Evolutionary conservation across 106 monocot species (phyloP).

Genomic region (Acanthochlamys bracteata): DNA sequence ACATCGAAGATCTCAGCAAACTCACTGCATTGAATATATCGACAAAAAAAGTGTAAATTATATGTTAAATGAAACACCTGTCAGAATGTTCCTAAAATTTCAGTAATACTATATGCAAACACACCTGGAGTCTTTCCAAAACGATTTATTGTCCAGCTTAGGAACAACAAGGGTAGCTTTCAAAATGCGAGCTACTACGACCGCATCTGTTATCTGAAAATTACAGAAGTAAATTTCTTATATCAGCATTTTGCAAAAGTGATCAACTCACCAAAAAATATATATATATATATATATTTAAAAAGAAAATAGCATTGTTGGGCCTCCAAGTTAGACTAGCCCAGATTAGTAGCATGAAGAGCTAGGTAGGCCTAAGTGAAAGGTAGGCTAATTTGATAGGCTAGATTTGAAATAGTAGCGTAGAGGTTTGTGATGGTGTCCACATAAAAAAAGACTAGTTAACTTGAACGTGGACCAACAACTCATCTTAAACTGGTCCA

Average conservation of each 20-base stretch:
- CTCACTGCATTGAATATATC: conserved; percentile 26
- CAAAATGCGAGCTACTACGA: conserved; percentile 76
- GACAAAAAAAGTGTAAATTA: not conserved
- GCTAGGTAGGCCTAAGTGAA: no score
- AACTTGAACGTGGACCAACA: no score
- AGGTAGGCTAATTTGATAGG: no score
- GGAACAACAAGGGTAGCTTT: conserved; percentile 86
- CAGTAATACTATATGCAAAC: not conserved
- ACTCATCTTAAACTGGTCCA: no score
- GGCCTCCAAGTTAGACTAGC: no score
- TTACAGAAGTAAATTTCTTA: not conserved
- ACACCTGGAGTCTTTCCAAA: conserved; percentile 88
- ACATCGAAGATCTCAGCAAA: conserved; percentile 73
- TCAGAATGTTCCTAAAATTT: not conserved
- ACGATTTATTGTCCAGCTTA: conserved; percentile 70
- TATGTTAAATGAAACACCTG: not conserved
- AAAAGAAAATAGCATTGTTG: no score
- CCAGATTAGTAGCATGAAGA: no score
- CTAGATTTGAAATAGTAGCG: no score
- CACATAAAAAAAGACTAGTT: no score
- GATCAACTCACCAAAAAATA: no score
- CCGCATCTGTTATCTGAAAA: conserved; percentile 83
- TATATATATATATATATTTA: no score
- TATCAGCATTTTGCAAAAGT: not conserved
- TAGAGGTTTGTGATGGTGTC: no score